Percentiles rank a stretch among this genome's conserved stretches.
Evolutionary conservation across 192 early-diverging fungal genomes (phyloP).

Genomic region (Polychytrium aggregatum): DNA sequence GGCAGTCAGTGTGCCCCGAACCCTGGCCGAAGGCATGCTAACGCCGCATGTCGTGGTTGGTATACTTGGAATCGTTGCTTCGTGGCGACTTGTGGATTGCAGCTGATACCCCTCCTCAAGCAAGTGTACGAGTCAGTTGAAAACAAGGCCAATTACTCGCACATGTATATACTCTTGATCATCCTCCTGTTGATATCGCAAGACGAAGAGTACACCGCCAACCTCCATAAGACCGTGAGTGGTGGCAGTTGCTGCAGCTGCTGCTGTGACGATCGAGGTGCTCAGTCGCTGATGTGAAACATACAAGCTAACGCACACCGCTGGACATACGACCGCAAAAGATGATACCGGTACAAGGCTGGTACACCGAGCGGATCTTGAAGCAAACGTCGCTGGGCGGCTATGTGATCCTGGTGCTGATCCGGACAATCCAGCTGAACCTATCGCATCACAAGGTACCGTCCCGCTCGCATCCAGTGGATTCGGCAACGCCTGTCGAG

Average conservation of each 20-base stretch:
- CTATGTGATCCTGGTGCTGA: constrained; percentile 49
- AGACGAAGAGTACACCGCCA: constrained; percentile 61
- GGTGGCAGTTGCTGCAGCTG: too few relatives aligned
- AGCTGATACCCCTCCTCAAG: constrained; percentile 53
- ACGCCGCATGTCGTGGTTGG: too few relatives aligned
- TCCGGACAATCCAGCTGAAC: constrained; percentile 55
- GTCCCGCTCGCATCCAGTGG: neutral
- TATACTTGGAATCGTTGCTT: too few relatives aligned
- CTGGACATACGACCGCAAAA: too few relatives aligned
- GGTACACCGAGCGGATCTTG: constrained; percentile 62
- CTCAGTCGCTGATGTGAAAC: too few relatives aligned
- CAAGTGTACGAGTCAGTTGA: constrained; percentile 57
- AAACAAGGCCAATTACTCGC: constrained; percentile 43
- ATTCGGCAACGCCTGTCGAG: neutral
- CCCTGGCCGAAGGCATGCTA: too few relatives aligned
- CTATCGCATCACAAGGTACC: constrained; percentile 54
- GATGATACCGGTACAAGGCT: too few relatives aligned
- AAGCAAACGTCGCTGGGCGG: constrained; percentile 58
- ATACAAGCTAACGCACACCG: too few relatives aligned
- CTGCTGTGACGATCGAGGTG: too few relatives aligned
- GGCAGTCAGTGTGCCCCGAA: too few relatives aligned
- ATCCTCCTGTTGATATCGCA: constrained; percentile 58
- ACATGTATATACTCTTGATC: constrained; percentile 55
- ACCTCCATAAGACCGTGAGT: constrained; percentile 60
- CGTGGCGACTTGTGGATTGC: too few relatives aligned